phyloP scores from a whole-genome alignment of 2,329 filamentous ascomycete genomes.

The Bipolaris victoriae region DNA sequence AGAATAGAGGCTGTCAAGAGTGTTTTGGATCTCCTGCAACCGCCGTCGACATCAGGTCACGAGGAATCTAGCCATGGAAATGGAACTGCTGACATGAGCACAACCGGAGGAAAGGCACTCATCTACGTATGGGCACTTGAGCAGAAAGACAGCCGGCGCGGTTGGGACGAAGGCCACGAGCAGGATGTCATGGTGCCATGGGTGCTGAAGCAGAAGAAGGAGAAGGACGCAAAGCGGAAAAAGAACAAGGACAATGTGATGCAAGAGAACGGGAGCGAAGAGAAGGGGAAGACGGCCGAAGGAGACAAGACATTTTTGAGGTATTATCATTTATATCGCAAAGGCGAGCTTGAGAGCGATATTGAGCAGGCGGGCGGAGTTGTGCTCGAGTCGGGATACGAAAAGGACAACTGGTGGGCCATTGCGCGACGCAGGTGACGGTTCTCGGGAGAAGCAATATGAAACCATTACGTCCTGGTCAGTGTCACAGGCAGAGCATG shows the following conservation, averaged over 20 bases:
- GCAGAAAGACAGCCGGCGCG: slow-evolving; percentile 82
- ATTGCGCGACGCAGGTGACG: slow-evolving; percentile 56
- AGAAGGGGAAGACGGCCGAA: slow-evolving; percentile 17
- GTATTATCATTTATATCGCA: slow-evolving; percentile 91
- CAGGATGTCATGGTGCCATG: slow-evolving; percentile 97
- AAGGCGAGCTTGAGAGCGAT: slow-evolving; percentile 85
- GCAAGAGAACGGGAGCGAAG: slow-evolving; percentile 18
- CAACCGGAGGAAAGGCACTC: slow-evolving; percentile 64
- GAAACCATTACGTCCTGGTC: slow-evolving; percentile 1
- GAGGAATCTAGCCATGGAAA: background rate
- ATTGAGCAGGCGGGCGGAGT: slow-evolving; percentile 74
- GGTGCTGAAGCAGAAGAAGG: slow-evolving; percentile 67
- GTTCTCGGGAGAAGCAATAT: background rate
- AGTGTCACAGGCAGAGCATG: slow-evolving; percentile 54
- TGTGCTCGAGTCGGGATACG: slow-evolving; percentile 83
- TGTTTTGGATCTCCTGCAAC: slow-evolving; percentile 70
- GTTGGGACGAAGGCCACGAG: slow-evolving; percentile 81
- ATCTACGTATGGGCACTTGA: slow-evolving; percentile 97
- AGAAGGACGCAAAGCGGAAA: slow-evolving; percentile 33
- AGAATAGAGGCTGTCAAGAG: slow-evolving; percentile 73
- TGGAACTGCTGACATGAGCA: background rate
- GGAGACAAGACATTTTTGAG: slow-evolving; percentile 73
- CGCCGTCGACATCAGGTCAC: background rate
- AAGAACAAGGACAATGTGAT: slow-evolving; percentile 5
- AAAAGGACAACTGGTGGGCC: slow-evolving; percentile 98